phyloP scores from a whole-genome alignment of 202 grass and related monocot species.

The Setaria viridis region DNA sequence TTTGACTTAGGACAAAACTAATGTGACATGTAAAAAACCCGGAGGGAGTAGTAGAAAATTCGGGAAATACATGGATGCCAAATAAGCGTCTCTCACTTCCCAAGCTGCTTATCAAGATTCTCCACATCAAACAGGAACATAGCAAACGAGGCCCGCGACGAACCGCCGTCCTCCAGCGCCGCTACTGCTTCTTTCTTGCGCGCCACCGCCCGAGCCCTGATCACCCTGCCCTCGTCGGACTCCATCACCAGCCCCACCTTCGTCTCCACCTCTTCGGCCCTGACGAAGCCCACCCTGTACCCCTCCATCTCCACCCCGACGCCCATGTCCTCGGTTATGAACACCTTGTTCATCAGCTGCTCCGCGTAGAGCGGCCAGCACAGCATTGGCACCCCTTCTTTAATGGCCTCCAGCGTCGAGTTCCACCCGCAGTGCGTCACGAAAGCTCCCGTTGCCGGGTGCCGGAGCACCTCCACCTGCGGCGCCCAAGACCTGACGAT shows the following conservation, averaged over 20 bases:
- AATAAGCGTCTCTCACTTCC: background rate
- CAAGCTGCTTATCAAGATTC: background rate
- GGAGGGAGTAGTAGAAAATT: background rate
- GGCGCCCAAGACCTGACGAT: background rate
- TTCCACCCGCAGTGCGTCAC: slow-evolving; percentile 85
- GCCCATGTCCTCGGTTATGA: background rate
- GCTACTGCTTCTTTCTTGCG: background rate
- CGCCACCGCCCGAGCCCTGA: background rate
- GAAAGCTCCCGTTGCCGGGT: slow-evolving; percentile 31
- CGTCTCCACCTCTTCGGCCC: slow-evolving; percentile 24
- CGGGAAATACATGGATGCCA: background rate
- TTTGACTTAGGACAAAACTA: too few species aligned
- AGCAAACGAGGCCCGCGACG: slow-evolving; percentile 9
- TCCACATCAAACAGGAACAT: background rate
- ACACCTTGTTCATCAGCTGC: slow-evolving; percentile 37
- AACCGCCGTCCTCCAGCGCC: background rate
- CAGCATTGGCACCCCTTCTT: background rate
- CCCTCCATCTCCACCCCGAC: slow-evolving; percentile 22
- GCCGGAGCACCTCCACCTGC: background rate
- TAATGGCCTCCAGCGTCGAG: slow-evolving; percentile 54
- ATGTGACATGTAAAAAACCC: too few species aligned
- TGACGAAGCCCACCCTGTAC: background rate
- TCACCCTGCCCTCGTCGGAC: background rate
- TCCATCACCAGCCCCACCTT: slow-evolving; percentile 30
- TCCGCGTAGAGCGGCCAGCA: slow-evolving; percentile 32